Evolutionary conservation across 345 rosid genomes (phyloP).

Genomic region (Citrus inodora): DNA sequence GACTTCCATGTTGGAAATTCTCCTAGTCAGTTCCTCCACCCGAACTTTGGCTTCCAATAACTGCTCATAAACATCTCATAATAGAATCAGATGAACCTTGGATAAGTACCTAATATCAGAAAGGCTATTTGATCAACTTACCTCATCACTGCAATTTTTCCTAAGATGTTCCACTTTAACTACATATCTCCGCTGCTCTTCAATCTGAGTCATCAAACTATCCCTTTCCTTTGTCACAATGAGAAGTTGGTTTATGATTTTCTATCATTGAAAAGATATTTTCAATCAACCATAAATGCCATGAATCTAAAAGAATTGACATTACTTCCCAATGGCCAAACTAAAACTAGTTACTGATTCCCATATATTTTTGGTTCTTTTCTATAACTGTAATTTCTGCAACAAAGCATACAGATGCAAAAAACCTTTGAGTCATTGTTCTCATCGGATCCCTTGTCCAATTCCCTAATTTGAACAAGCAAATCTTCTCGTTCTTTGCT

Average conservation of each 20-base stretch:
- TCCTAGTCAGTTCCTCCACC: conserved; percentile 34
- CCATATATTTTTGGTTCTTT: neutral
- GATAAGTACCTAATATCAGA: neutral
- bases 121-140: conserved; percentile 12
- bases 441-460: conserved; percentile 18
- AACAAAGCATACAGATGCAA: neutral
- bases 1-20: conserved; percentile 42
- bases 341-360: neutral
- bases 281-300: conserved; percentile 1
- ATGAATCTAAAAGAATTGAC: neutral
- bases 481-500: conserved; percentile 46
- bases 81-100: neutral
- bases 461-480: conserved; percentile 26
- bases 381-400: neutral
- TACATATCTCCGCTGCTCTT: conserved; percentile 22
- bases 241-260: conserved; percentile 29
- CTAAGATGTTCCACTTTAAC: conserved; percentile 20
- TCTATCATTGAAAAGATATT: conserved; percentile 18
- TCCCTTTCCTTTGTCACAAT: conserved; percentile 33
- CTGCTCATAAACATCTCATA: conserved; percentile 27
- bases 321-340: neutral
- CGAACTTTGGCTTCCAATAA: conserved; percentile 34
- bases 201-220: conserved; percentile 24
- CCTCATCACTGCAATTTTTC: conserved; percentile 23
- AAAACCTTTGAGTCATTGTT: conserved; percentile 43